Percentiles rank a stretch among this genome's conserved stretches.
Conservation (phyloP, 331 rosid species). For the Rosa hybrid region DNA sequence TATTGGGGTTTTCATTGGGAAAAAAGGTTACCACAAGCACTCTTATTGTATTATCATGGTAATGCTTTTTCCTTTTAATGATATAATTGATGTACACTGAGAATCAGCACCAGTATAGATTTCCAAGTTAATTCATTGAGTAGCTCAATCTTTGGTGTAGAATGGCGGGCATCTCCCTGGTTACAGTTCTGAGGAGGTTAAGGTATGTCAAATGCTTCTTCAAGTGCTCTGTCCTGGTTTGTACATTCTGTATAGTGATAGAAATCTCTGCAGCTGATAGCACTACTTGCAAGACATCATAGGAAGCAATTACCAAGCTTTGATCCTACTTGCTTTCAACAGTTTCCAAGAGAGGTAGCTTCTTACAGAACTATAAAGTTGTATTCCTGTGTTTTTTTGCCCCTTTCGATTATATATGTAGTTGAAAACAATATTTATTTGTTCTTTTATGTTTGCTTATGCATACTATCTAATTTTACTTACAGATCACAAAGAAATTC, state of each 20-base stretch:
- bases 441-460: not conserved
- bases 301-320: conserved; percentile 41
- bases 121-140: not conserved
- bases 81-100: not conserved
- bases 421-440: not conserved
- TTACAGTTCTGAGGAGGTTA: conserved; percentile 35
- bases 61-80: not conserved
- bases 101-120: not conserved
- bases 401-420: not conserved
- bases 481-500: conserved; percentile 37
- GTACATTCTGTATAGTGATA: conserved; percentile 14
- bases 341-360: conserved; percentile 30
- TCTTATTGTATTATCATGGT: conserved; percentile 35
- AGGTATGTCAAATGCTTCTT: conserved; percentile 31
- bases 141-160: conserved; percentile 17
- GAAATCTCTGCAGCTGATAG: conserved; percentile 33
- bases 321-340: conserved; percentile 23
- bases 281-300: conserved; percentile 39
- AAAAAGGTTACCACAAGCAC: conserved; percentile 41
- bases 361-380: not conserved
- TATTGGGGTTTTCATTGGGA: conserved; percentile 32
- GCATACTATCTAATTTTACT: not conserved
- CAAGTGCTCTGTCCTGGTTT: conserved; percentile 5
- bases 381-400: not conserved
- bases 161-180: conserved; percentile 31